These are phyloP conservation scores for Hymenoscyphus salicellus DNA, from an alignment of 2,329 filamentous ascomycete genomes.

Conservation along the genomic window DNA sequence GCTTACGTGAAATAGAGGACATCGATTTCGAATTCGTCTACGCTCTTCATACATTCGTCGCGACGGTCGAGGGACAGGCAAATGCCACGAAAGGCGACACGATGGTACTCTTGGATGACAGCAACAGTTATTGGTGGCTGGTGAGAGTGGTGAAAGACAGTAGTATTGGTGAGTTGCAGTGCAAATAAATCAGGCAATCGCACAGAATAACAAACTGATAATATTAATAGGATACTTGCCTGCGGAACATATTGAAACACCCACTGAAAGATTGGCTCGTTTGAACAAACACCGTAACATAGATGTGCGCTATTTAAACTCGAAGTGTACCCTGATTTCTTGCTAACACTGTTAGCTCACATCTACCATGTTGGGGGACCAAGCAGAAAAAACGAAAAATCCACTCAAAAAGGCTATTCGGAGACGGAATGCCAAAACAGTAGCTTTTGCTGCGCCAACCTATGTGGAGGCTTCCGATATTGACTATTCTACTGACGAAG, in stretches of 20 bases:
- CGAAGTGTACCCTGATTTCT: background rate
- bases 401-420: slow-evolving; percentile 72
- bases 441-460: slow-evolving; percentile 67
- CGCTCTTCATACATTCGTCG: slow-evolving; percentile 94
- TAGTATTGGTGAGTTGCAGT: slow-evolving; percentile 65
- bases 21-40: slow-evolving; percentile 99
- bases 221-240: slow-evolving; percentile 74
- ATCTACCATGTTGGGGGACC: slow-evolving; percentile 68
- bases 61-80: slow-evolving; percentile 95
- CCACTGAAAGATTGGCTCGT: slow-evolving; percentile 87
- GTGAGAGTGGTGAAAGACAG: slow-evolving; percentile 96
- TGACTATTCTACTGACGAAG: slow-evolving; percentile 67
- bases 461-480: slow-evolving; percentile 71
- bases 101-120: slow-evolving; percentile 97
- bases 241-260: slow-evolving; percentile 97
- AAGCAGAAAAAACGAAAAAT: slow-evolving; percentile 68
- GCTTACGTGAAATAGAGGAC: slow-evolving; percentile 94
- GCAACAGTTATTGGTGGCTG: slow-evolving; percentile 99
- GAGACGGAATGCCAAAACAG: slow-evolving; percentile 66
- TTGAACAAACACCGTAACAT: slow-evolving; percentile 98
- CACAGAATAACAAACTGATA: background rate
- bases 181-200: background rate
- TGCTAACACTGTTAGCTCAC: slow-evolving; percentile 50
- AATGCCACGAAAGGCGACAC: slow-evolving; percentile 98
- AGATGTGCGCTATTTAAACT: slow-evolving; percentile 61